These are phyloP conservation scores for Colletotrichum lindemuthianum DNA, from an alignment of 2,329 filamentous ascomycete genomes.

Conservation along the genomic window DNA sequence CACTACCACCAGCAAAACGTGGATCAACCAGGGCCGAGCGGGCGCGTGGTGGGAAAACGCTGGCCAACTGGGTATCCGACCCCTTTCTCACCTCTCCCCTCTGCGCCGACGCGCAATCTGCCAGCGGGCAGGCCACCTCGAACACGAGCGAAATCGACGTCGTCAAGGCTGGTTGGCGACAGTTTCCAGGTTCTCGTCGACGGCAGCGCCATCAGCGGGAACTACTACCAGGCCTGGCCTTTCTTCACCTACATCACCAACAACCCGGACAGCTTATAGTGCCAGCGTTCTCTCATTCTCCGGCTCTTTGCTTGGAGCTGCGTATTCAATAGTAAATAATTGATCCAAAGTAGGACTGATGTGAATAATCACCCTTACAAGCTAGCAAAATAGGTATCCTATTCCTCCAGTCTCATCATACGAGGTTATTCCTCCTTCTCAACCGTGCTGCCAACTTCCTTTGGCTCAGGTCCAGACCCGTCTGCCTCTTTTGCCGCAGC, in stretches of 20 bases:
- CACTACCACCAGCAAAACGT: constrained; percentile 56
- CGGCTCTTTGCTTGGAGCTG: no score
- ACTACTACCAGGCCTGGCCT: constrained; percentile 63
- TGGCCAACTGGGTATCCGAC: constrained; percentile 61
- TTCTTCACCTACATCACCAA: constrained; percentile 59
- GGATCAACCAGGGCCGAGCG: constrained; percentile 56
- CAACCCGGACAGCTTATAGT: constrained; percentile 60
- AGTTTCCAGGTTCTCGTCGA: constrained; percentile 60
- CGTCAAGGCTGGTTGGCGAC: constrained; percentile 54
- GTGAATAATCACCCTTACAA: not conserved
- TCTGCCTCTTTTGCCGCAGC: not conserved
- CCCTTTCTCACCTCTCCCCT: constrained; percentile 55
- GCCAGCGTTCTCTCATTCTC: no score
- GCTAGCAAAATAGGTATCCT: not conserved
- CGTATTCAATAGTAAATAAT: not conserved
- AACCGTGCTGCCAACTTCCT: not conserved
- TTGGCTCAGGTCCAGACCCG: not conserved
- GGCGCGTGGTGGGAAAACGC: constrained; percentile 63
- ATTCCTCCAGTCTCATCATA: not conserved
- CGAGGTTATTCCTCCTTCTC: not conserved
- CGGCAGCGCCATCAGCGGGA: constrained; percentile 50
- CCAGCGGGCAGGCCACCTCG: constrained; percentile 42
- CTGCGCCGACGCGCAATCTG: constrained; percentile 50
- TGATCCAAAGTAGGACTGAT: not conserved
- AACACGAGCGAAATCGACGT: constrained; percentile 50